Percentiles rank a stretch among this genome's conserved stretches.
Conservation (phyloP, 1,284 basidiomycete species). For the Porogramme epimiltina region DNA sequence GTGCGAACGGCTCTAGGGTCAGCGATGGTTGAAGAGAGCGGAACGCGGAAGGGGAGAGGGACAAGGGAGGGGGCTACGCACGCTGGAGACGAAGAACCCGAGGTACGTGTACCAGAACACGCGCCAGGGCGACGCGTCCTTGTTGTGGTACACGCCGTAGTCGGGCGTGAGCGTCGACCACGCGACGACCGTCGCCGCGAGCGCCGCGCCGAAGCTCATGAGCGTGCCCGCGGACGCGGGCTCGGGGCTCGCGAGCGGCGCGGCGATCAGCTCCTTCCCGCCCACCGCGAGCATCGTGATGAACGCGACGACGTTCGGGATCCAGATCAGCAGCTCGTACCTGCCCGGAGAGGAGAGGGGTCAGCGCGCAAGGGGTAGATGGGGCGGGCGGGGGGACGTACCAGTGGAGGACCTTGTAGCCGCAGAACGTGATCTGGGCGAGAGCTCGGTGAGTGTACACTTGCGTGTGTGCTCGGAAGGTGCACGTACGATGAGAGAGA, state of each 20-base stretch:
- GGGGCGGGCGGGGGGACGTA: slow-evolving; percentile 19
- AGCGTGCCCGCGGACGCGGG: slow-evolving; percentile 31
- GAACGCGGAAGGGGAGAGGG: no score
- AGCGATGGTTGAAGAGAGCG: background rate
- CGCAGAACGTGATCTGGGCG: slow-evolving; percentile 49
- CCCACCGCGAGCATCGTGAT: slow-evolving; percentile 66
- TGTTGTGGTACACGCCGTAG: slow-evolving; percentile 60
- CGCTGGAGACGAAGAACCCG: slow-evolving; percentile 62
- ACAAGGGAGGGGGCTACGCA: slow-evolving; percentile 31
- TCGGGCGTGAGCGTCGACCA: slow-evolving; percentile 60
- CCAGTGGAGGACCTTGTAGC: slow-evolving; percentile 66
- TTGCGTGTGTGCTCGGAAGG: background rate
- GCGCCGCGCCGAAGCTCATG: slow-evolving; percentile 36
- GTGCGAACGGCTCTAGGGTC: no score
- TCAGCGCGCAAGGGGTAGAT: no score
- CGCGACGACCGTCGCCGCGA: slow-evolving; percentile 48
- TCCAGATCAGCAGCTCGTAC: slow-evolving; percentile 65
- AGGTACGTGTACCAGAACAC: slow-evolving; percentile 53
- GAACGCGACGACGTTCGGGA: slow-evolving; percentile 69
- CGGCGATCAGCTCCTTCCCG: slow-evolving; percentile 44
- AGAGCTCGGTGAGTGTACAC: background rate
- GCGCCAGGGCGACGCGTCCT: slow-evolving; percentile 44
- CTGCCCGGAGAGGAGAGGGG: slow-evolving; percentile 20
- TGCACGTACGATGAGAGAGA: slow-evolving; percentile 57
- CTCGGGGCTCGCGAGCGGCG: slow-evolving; percentile 28